Conservation (phyloP, 2,329 filamentous ascomycete species). For the Stemphylium beticola region DNA sequence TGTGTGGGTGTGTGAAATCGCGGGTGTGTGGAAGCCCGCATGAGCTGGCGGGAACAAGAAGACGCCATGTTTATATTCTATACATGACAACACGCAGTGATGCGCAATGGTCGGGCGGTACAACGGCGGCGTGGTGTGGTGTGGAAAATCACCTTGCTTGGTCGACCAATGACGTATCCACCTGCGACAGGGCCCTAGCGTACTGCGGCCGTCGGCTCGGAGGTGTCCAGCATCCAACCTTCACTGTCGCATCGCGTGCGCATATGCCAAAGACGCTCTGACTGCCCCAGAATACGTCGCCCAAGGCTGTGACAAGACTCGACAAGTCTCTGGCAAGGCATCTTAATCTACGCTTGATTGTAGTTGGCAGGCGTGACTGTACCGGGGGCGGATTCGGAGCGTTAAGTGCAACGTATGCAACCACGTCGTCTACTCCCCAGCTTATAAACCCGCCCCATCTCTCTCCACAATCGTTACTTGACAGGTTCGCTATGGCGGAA, state of each 20-base stretch:
- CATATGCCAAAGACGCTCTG: not conserved
- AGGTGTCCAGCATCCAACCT: slow-evolving; percentile 1
- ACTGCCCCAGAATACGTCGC: not conserved
- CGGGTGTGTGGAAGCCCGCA: slow-evolving; percentile 26
- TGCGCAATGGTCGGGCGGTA: slow-evolving; percentile 3
- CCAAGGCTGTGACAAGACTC: not conserved
- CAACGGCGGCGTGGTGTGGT: slow-evolving; percentile 20
- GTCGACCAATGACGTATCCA: slow-evolving; percentile 37
- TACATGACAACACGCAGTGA: slow-evolving; percentile 1
- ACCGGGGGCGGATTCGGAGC: slow-evolving; percentile 22
- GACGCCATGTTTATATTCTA: slow-evolving; percentile 38
- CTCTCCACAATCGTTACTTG: slow-evolving; percentile 4
- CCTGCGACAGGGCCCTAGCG: slow-evolving; percentile 15
- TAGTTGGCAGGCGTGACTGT: slow-evolving; percentile 15
- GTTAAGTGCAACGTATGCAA: slow-evolving; percentile 44
- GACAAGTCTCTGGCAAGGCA: not conserved
- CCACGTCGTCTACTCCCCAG: slow-evolving; percentile 16
- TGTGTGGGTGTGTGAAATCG: slow-evolving; percentile 17
- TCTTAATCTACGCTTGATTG: not conserved
- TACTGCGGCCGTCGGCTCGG: slow-evolving; percentile 22
- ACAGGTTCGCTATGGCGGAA: slow-evolving; percentile 34
- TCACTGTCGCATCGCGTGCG: slow-evolving; percentile 6
- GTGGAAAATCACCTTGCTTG: slow-evolving; percentile 24
- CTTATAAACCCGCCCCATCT: slow-evolving; percentile 1
- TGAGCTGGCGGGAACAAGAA: slow-evolving; percentile 35